Base-by-base conservation (phyloP, 2,329 filamentous ascomycete species). In the Xylariaceae sp. region DNA sequence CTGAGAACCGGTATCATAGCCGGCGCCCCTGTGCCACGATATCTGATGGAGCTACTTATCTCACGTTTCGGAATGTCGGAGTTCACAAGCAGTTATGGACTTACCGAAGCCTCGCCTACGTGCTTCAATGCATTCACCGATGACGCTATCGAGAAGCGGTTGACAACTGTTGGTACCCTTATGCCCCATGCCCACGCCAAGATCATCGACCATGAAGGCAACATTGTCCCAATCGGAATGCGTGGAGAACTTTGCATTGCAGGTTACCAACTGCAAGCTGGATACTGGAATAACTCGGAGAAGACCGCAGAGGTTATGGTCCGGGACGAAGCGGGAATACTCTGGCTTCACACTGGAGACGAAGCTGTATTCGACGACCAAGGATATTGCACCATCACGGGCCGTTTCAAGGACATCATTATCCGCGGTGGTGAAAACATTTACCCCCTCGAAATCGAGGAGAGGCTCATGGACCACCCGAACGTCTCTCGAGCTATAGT, bases 81-180 rank as follows among this genome's bases (percentile, higher is more conserved):
- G 66, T 90, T 90, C 63, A 83, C 83, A 1, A 85, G 80, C 58
- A 86, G 82, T 64, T 88, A 88, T 58, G 81, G 88, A 1, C 75
- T 93, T 42, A 93, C 89, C 0, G 89, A 93, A 72, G 86, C 89
- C 1, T 87, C 83, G 2, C 89, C 89, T 0, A 90, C 88, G 0
- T 89, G 87, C 70, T 92, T 92, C 75, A 92, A 90, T 61, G 86
- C 89, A 11, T 86, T 88, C 63, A 88, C 86, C 0, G 82, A 87
- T 53, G 89, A 92, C 67, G 79, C 82, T 1, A 80, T 90, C 45
- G 75, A 84, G 57, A 78, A 76, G 38, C 78, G 87, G 36, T 74
- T 92, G 22, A 83, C 80, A 2, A 91, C 88, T 0, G 89, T 92
- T 0, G 89, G 89, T 2, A 87, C 84, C 14, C 73, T 92, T 42